phyloP scores from a whole-genome alignment of 106 monocot genomes.

The Dendrobium huoshanense region DNA sequence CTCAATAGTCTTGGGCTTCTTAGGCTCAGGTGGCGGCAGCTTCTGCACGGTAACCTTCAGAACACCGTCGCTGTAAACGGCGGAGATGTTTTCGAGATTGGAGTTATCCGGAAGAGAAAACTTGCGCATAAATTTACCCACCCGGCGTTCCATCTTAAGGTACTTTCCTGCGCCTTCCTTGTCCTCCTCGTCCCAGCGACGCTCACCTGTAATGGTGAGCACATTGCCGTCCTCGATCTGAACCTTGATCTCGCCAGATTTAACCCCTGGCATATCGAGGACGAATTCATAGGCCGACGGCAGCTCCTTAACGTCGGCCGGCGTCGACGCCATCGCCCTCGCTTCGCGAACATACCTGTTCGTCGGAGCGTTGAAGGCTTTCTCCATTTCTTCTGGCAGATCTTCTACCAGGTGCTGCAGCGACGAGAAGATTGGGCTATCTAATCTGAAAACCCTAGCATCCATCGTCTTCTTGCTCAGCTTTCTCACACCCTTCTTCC shows the following conservation, averaged over 20 bases:
- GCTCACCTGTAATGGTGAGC: conserved; percentile 40
- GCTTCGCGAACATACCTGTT: conserved; percentile 58
- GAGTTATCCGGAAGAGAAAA: conserved; percentile 57
- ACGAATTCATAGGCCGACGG: conserved; percentile 45
- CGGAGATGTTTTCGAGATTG: conserved; percentile 34
- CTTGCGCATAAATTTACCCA: conserved; percentile 77
- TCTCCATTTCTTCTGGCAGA: conserved; percentile 26
- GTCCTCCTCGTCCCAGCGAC: conserved; percentile 23
- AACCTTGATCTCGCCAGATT: conserved; percentile 44
- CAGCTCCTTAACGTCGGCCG: conserved; percentile 79
- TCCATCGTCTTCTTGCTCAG: background rate
- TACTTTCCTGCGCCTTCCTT: conserved; percentile 39
- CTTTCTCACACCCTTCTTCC: background rate
- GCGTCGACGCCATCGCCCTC: conserved; percentile 61
- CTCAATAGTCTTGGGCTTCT: conserved; percentile 82
- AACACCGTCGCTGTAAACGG: conserved; percentile 58
- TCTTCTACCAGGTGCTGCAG: conserved; percentile 44
- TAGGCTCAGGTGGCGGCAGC: conserved; percentile 71
- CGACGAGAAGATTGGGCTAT: conserved; percentile 13
- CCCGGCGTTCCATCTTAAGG: conserved; percentile 56
- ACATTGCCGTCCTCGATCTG: conserved; percentile 43
- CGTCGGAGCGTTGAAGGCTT: conserved; percentile 39
- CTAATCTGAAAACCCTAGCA: background rate
- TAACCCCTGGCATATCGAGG: conserved; percentile 82
- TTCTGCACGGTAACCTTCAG: conserved; percentile 60